Evolutionary conservation across 2,329 filamentous ascomycete genomes (phyloP).

Genomic region (Cadophora luteo-olivacea): DNA sequence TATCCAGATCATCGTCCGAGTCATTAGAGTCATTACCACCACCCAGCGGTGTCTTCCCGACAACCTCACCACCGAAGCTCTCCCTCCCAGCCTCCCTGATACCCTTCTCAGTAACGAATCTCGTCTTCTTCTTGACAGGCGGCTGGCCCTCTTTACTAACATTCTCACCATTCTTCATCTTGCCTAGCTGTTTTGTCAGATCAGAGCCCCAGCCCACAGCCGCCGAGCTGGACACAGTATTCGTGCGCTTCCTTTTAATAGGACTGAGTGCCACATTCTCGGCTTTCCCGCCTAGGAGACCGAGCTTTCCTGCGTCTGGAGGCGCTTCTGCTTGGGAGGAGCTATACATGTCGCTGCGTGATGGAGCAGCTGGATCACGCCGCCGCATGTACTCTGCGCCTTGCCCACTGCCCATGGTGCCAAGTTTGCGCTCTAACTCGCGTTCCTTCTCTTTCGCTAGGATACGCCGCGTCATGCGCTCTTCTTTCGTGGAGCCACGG

Average conservation of each 20-base stretch:
- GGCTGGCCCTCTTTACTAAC: constrained; percentile 40
- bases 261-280: constrained; percentile 62
- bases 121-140: constrained; percentile 70
- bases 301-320: constrained; percentile 54
- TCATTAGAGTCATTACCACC: constrained; percentile 38
- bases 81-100: constrained; percentile 80
- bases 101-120: constrained; percentile 80
- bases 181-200: constrained; percentile 61
- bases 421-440: constrained; percentile 73
- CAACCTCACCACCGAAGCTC: constrained; percentile 65
- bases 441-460: constrained; percentile 74
- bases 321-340: constrained; percentile 38
- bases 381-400: constrained; percentile 73
- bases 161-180: constrained; percentile 68
- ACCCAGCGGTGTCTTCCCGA: constrained; percentile 22
- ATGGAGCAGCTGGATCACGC: constrained; percentile 28
- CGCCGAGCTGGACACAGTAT: constrained; percentile 38
- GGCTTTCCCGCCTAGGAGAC: constrained; percentile 49
- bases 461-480: constrained; percentile 69
- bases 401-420: constrained; percentile 66
- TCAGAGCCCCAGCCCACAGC: constrained; percentile 63
- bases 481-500: constrained; percentile 64
- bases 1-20: constrained; percentile 44
- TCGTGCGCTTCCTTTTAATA: constrained; percentile 64
- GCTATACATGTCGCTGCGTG: constrained; percentile 18